Conservation (phyloP, 768 basidiomycete species). For the Candolleomyces eurysporus region DNA sequence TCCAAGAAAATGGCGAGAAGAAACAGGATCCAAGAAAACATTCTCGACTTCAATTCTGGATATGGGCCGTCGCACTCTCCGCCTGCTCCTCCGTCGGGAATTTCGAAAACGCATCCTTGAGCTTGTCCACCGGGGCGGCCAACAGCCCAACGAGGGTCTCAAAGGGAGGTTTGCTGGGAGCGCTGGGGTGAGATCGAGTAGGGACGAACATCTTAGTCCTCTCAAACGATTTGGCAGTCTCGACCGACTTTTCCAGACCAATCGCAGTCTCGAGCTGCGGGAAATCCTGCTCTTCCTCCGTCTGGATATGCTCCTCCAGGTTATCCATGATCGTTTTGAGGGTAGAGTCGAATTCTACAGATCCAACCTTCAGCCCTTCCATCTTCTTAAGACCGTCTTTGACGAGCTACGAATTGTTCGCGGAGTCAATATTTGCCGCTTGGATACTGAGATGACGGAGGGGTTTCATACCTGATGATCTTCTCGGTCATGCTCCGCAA, state of each 20-base stretch:
- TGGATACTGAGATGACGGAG: not conserved
- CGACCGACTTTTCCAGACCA: slow-evolving; percentile 37
- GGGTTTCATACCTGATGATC: slow-evolving; percentile 49
- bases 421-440: not conserved
- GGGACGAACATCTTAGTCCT: slow-evolving; percentile 61
- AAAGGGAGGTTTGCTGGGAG: slow-evolving; percentile 56
- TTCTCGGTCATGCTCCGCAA: slow-evolving; percentile 53
- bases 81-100: slow-evolving; percentile 13
- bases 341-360: slow-evolving; percentile 36
- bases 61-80: slow-evolving; percentile 3
- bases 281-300: slow-evolving; percentile 56
- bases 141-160: slow-evolving; percentile 58
- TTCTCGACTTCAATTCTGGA: not conserved
- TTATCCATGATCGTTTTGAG: slow-evolving; percentile 46
- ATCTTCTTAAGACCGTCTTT: slow-evolving; percentile 42
- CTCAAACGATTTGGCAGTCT: slow-evolving; percentile 45
- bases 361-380: slow-evolving; percentile 41
- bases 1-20: not conserved
- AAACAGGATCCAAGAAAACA: not conserved
- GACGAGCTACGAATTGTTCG: slow-evolving; percentile 20
- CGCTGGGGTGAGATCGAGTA: slow-evolving; percentile 55
- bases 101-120: slow-evolving; percentile 48
- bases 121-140: slow-evolving; percentile 53
- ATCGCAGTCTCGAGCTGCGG: slow-evolving; percentile 50
- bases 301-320: slow-evolving; percentile 50